These are phyloP conservation scores for Geosiphon pyriformis DNA, from an alignment of 192 early-diverging fungal genomes.

Conservation along the genomic window DNA sequence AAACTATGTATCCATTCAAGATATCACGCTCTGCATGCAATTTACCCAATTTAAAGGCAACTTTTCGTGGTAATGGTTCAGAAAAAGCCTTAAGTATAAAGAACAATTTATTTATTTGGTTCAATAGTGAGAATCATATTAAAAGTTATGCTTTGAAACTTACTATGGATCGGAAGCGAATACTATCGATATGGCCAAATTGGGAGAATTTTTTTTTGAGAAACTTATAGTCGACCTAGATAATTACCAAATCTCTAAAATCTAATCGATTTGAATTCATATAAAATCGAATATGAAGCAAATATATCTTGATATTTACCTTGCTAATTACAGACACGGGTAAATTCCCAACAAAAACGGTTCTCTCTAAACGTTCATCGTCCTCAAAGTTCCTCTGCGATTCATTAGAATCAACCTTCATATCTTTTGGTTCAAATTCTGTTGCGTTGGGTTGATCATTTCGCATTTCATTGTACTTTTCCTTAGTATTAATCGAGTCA, in stretches of 20 bases:
- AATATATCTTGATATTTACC: constrained; percentile 26
- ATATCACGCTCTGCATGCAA: constrained; percentile 80
- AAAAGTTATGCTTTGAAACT: constrained; percentile 18
- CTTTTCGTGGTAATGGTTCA: constrained; percentile 65
- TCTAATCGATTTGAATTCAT: background rate
- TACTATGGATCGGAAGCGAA: constrained; percentile 88
- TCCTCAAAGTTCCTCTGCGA: background rate
- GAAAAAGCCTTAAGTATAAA: constrained; percentile 39
- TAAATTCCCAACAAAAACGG: constrained; percentile 95
- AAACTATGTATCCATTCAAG: constrained; percentile 91
- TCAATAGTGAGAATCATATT: too few relatives aligned
- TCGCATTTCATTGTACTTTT: constrained; percentile 18
- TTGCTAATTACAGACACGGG: constrained; percentile 60
- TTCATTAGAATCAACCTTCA: background rate
- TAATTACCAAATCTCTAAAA: constrained; percentile 20
- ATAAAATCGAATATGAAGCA: background rate
- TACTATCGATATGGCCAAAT: constrained; percentile 73
- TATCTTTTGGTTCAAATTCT: background rate
- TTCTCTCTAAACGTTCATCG: constrained; percentile 51
- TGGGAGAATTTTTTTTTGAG: constrained; percentile 61
- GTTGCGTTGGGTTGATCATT: constrained; percentile 20
- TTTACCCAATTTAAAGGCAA: constrained; percentile 76
- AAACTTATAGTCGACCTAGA: constrained; percentile 56
- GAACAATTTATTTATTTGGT: too few relatives aligned
- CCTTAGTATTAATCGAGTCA: constrained; percentile 2